Evolutionary conservation across 73 alveolate genomes (phyloP), one percentile per base, ranked within the genome.

Genomic region (Symbiodinium pilosum): DNA sequence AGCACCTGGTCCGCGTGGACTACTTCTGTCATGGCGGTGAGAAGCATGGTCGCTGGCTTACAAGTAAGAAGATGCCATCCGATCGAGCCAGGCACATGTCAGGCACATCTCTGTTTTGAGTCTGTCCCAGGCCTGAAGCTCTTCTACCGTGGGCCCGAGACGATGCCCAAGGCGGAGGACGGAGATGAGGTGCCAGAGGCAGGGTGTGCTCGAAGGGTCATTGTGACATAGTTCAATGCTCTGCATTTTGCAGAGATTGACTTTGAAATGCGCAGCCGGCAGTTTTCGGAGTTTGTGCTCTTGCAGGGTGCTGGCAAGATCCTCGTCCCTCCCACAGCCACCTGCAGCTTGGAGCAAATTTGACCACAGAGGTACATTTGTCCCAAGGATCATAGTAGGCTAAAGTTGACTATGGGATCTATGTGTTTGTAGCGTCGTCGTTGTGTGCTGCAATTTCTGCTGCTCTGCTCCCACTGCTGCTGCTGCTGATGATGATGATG

Each of bases 1-100:
- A 91, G 44, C 98, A 93, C 71, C 98, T 93, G 51, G 83, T 93
- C 30, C 98, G 98, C 30, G 98, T 93, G 83, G 98, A 93, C 47
- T 93, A 93, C 92, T 93, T 93, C 98, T 93, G 98, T 84, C 56
- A 77, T 21, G 92, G 83, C 56, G 84, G 64, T 36, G 98, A 93
- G 84, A 73, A 44, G 59, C 98, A 93, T 42, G 98, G 98, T 30
- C 2, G 43, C 43, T n/a, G 42, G 85, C 47, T 34, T 36, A 43
- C 44, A 73, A 14, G 9, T 42, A 28, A n/a, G n/a, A n/a, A n/a
- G n/a, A n/a, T n/a, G n/a, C n/a, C n/a, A n/a, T n/a, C n/a, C n/a
- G n/a, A n/a, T n/a, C n/a, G n/a, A n/a, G n/a, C n/a, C n/a, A n/a
- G n/a, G n/a, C n/a, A n/a, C n/a, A n/a, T n/a, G n/a, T n/a, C n/a